Percentiles rank a stretch among this genome's conserved stretches.
Evolutionary conservation across 2,329 filamentous ascomycete genomes (phyloP).

Genomic region (Pseudofabraea citricarpa): DNA sequence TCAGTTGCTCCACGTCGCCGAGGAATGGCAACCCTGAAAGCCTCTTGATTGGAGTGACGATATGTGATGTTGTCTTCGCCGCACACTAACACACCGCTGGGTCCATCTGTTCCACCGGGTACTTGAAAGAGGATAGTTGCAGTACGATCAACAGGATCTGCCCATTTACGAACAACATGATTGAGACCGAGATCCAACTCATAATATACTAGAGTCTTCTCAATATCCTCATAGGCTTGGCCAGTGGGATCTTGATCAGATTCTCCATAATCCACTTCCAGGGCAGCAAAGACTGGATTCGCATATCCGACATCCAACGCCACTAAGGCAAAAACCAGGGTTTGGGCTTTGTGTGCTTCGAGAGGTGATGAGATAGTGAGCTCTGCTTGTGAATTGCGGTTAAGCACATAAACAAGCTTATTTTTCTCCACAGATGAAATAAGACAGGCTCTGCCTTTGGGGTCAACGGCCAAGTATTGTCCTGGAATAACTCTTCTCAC

Average conservation of each 20-base stretch:
- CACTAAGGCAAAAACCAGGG: slow-evolving; percentile 81
- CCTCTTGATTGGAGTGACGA: slow-evolving; percentile 89
- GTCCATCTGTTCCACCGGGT: slow-evolving; percentile 87
- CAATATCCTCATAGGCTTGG: slow-evolving; percentile 71
- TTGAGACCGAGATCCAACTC: slow-evolving; percentile 95
- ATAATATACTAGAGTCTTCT: slow-evolving; percentile 94
- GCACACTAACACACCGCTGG: slow-evolving; percentile 92
- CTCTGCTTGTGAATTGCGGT: slow-evolving; percentile 89
- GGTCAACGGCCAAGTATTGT: slow-evolving; percentile 92
- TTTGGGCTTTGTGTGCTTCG: slow-evolving; percentile 91
- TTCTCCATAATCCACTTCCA: slow-evolving; percentile 91
- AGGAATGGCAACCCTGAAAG: slow-evolving; percentile 85
- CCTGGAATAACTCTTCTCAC: slow-evolving; percentile 90
- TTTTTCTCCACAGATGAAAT: slow-evolving; percentile 97
- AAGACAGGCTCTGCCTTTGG: slow-evolving; percentile 90
- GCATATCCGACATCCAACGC: slow-evolving; percentile 94
- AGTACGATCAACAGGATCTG: slow-evolving; percentile 85
- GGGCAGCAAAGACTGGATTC: slow-evolving; percentile 90
- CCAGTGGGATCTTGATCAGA: slow-evolving; percentile 88
- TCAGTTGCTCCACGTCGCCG: slow-evolving; percentile 82
- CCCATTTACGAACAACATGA: slow-evolving; percentile 95
- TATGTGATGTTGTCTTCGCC: slow-evolving; percentile 94
- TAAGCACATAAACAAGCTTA: slow-evolving; percentile 97
- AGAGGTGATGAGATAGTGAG: slow-evolving; percentile 95
- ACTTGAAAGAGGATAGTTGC: slow-evolving; percentile 92